Evolutionary conservation across 2,329 filamentous ascomycete species (phyloP).

Genomic region (Kalaharituber pfeilii): DNA sequence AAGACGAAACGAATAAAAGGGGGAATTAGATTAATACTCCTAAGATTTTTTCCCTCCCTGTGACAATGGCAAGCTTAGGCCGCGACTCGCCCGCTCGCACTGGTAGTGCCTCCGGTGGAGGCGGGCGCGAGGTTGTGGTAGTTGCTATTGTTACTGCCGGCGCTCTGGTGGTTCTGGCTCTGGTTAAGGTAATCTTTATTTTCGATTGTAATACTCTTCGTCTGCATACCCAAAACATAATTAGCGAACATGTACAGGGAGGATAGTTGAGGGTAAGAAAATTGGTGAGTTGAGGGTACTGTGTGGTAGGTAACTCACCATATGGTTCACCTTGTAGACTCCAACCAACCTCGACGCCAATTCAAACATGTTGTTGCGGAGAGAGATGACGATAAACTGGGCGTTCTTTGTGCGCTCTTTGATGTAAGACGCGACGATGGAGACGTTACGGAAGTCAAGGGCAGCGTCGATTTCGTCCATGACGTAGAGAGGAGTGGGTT

Average conservation of each 20-base stretch:
- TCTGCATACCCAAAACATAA: constrained; percentile 29
- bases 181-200: constrained; percentile 56
- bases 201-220: constrained; percentile 78
- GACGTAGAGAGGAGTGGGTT: constrained; percentile 91
- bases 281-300: background rate
- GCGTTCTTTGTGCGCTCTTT: constrained; percentile 98
- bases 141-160: too few species aligned
- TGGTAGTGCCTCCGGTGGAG: background rate
- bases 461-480: constrained; percentile 99
- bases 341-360: constrained; percentile 86
- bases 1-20: background rate
- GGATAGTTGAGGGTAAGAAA: too few species aligned
- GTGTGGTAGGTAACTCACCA: constrained; percentile 37
- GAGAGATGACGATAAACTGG: constrained; percentile 94
- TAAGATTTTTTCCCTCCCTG: too few species aligned
- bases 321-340: constrained; percentile 99
- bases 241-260: constrained; percentile 8
- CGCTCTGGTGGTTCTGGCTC: background rate
- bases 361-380: constrained; percentile 99
- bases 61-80: background rate
- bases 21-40: too few species aligned
- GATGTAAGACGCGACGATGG: constrained; percentile 96
- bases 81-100: background rate
- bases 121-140: too few species aligned
- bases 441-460: constrained; percentile 93